phyloP scores from a whole-genome alignment of 352 stramenopile genomes.

The Globisporangium barbulae region DNA sequence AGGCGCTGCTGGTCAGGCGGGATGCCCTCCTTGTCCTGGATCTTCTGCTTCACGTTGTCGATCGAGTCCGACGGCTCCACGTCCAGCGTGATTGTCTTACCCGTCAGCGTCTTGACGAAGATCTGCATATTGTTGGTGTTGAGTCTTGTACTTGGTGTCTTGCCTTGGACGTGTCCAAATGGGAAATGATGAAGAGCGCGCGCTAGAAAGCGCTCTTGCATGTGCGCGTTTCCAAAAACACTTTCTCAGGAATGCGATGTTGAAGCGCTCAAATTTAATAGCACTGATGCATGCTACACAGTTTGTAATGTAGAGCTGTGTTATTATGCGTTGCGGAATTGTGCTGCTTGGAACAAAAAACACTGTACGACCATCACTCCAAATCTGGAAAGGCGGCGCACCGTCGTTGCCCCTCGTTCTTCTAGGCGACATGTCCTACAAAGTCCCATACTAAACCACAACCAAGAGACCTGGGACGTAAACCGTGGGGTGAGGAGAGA shows the following conservation, averaged over 20 bases:
- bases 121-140: slow-evolving; percentile 90
- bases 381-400: slow-evolving; percentile 5
- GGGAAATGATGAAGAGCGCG: slow-evolving; percentile 13
- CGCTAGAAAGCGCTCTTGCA: background rate
- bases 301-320: accelerated
- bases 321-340: background rate
- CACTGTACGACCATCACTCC: slow-evolving; percentile 9
- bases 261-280: background rate
- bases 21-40: slow-evolving; percentile 92
- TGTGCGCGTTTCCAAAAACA: background rate
- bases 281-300: background rate
- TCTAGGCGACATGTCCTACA: slow-evolving; percentile 14
- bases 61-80: slow-evolving; percentile 92
- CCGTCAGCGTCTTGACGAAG: slow-evolving; percentile 93
- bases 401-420: slow-evolving; percentile 3
- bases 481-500: slow-evolving; percentile 2
- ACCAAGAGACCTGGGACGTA: background rate
- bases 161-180: slow-evolving; percentile 12
- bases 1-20: slow-evolving; percentile 93
- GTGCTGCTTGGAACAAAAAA: background rate
- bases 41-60: slow-evolving; percentile 97
- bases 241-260: background rate
- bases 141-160: slow-evolving; percentile 42
- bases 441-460: background rate
- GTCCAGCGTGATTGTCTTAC: slow-evolving; percentile 91